Evolutionary conservation across 106 monocot species (phyloP).

Genomic region (Phalaenopsis aphrodite): DNA sequence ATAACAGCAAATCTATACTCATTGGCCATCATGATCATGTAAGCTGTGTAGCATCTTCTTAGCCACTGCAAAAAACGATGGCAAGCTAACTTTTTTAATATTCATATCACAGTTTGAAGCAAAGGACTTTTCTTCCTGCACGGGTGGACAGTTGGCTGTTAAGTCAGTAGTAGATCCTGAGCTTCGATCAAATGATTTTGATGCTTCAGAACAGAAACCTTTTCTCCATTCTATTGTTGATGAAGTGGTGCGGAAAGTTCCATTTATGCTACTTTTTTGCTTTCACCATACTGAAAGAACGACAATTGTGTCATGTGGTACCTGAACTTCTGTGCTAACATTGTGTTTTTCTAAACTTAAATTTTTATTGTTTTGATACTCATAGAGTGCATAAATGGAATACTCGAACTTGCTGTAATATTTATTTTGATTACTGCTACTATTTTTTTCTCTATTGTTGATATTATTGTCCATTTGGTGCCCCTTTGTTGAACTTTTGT

Average conservation of each 20-base stretch:
- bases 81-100: background rate
- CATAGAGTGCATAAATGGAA: background rate
- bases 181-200: conserved; percentile 12
- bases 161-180: conserved; percentile 9
- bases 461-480: no score
- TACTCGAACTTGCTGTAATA: background rate
- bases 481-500: no score
- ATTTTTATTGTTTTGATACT: background rate
- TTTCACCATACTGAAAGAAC: no score
- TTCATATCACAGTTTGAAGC: conserved; percentile 31
- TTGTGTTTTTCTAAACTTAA: background rate
- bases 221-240: conserved; percentile 25
- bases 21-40: conserved; percentile 25
- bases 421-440: background rate
- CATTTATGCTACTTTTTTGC: background rate
- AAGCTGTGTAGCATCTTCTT: conserved; percentile 12
- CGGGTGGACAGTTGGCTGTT: conserved; percentile 5
- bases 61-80: background rate
- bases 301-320: background rate
- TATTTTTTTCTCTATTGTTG: background rate
- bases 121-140: conserved; percentile 24
- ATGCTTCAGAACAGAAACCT: conserved; percentile 11
- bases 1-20: conserved; percentile 9
- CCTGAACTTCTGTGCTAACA: background rate
- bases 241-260: conserved; percentile 36